Base-by-base conservation (phyloP, 106 monocot genomes). In the Gastrodia elata region DNA sequence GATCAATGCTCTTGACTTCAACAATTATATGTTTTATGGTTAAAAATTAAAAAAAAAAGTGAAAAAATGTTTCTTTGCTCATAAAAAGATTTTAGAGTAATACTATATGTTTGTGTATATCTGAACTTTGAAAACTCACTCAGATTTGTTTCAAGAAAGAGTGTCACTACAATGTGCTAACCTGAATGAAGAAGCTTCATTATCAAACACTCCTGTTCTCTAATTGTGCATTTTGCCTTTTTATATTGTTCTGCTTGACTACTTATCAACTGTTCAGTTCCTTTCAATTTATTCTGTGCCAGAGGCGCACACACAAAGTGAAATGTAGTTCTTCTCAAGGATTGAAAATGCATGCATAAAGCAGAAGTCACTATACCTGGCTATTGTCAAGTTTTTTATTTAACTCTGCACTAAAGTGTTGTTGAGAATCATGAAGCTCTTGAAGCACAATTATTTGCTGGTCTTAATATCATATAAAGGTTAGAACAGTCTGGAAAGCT, bases 181-280 rank as follows among this genome's bases (percentile, higher is more conserved):
- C 92, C 92, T 86, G 92, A 92, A 67, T 77, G 84, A 16, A 86
- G 86, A 32, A 92, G 84, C 80, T 86, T 80, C 26, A 48, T 71
- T 58, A 92, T 86, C 75, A 92, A 64, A 73, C 77, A 84, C 65
- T 92, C 88, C 44, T 89, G 88, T 77, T 92, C 92, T 64, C 80
- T 81, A 26, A 89, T 89, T 68, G 76, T 75, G 28, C 33, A 27
- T 38, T 80, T 86, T 46, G 92, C 92, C 67, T 86, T 81, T 59
- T 40, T 82, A 74, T 80, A 80, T 76, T 70, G 84, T 75, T 84
- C 79, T 73, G 88, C 86, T 25, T 86, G 77, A 33, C 82, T 86
- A 44, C 72, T 24, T 40, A 92, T 65, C 20, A 77, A 64, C 52
- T 70, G 38, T 48, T 88, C 84, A 18, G 76, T 84, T 37, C 76